These are phyloP conservation scores for Penicillium canariense DNA, from an alignment of 495 filamentous ascomycete species.

Conservation along the genomic window DNA sequence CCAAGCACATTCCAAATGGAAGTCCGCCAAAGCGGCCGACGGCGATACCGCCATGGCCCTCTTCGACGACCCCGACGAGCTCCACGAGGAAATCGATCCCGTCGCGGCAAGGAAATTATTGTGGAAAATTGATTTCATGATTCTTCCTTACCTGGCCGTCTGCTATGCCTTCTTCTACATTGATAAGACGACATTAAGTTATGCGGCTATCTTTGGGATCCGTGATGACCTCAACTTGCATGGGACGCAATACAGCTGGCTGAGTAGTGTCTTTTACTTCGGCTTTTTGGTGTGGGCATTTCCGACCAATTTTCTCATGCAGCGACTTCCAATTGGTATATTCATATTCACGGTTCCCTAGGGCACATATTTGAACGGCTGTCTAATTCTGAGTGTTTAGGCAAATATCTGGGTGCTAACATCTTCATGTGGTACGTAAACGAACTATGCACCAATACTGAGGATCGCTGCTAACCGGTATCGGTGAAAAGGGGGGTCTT, in stretches of 20 bases:
- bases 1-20: constrained; percentile 27
- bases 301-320: constrained; percentile 54
- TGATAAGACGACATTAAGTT: constrained; percentile 58
- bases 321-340: constrained; percentile 54
- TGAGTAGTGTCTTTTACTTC: constrained; percentile 49
- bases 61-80: constrained; percentile 40
- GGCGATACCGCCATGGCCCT: constrained; percentile 47
- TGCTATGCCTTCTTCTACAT: constrained; percentile 63
- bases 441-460: neutral
- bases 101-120: constrained; percentile 48
- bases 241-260: constrained; percentile 51
- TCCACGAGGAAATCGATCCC: constrained; percentile 48
- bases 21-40: constrained; percentile 29
- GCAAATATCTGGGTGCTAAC: constrained; percentile 56
- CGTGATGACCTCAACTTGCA: constrained; percentile 44
- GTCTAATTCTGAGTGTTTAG: constrained; percentile 18
- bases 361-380: neutral
- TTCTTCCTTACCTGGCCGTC: constrained; percentile 49
- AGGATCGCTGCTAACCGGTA: neutral
- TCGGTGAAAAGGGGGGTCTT: constrained; percentile 45
- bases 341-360: neutral
- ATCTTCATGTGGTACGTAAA: constrained; percentile 55
- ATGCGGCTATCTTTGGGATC: constrained; percentile 60
- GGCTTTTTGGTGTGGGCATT: constrained; percentile 51
- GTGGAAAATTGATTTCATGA: constrained; percentile 56